phyloP scores from a whole-genome alignment of 805 yeast genomes.

The Nakazawaea populi region DNA sequence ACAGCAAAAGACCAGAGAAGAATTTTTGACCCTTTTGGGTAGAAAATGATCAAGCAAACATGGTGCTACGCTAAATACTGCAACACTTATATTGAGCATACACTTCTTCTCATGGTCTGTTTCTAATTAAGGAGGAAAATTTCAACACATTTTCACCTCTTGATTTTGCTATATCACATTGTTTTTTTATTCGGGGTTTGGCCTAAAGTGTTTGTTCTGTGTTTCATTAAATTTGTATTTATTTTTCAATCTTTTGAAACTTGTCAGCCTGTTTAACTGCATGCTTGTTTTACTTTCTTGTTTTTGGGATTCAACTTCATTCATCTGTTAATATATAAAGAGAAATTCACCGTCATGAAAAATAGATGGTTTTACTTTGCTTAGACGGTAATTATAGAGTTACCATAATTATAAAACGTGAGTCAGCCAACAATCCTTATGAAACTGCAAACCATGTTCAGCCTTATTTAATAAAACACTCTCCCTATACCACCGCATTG shows the following conservation, averaged over 20 bases:
- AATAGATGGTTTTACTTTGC: too few species aligned
- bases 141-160: conserved; percentile 8
- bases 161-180: not conserved
- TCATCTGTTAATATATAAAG: too few species aligned
- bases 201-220: not conserved
- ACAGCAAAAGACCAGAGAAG: conserved; percentile 94
- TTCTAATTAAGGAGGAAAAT: not conserved
- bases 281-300: not conserved
- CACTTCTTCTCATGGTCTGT: too few species aligned
- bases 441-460: not conserved
- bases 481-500: conserved; percentile 68
- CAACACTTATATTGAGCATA: too few species aligned
- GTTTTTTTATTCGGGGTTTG: not conserved
- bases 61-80: too few species aligned
- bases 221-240: not conserved
- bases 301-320: conserved; percentile 7
- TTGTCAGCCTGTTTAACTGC: not conserved
- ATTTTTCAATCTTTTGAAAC: not conserved
- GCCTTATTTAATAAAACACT: conserved; percentile 18
- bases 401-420: too few species aligned
- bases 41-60: conserved; percentile 31
- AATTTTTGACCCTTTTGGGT: conserved; percentile 77
- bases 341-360: too few species aligned
- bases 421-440: too few species aligned
- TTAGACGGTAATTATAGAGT: too few species aligned